Evolutionary conservation across 2,329 filamentous ascomycete genomes (phyloP).

Genomic region (Stagonosporopsis chrysanthemi): DNA sequence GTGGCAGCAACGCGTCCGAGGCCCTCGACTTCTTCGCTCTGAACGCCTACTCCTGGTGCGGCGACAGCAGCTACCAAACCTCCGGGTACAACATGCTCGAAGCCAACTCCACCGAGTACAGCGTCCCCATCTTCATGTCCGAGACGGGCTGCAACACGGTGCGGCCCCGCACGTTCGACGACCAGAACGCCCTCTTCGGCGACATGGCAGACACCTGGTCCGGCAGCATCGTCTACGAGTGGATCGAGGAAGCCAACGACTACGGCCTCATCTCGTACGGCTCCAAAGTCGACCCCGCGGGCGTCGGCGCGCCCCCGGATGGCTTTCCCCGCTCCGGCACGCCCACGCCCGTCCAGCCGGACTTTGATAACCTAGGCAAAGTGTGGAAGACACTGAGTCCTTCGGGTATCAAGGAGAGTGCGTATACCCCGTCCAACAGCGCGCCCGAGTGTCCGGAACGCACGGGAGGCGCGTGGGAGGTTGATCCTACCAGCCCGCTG

Average conservation of each 20-base stretch:
- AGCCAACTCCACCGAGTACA: slow-evolving; percentile 69
- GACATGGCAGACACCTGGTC: slow-evolving; percentile 77
- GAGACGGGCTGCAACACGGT: slow-evolving; percentile 83
- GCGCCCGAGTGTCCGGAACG: slow-evolving; percentile 74
- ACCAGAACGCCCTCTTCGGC: slow-evolving; percentile 81
- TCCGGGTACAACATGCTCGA: slow-evolving; percentile 77
- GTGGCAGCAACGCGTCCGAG: slow-evolving; percentile 71
- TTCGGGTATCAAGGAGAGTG: slow-evolving; percentile 69
- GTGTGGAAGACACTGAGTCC: slow-evolving; percentile 79
- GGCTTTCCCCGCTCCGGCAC: slow-evolving; percentile 76
- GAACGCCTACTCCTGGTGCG: slow-evolving; percentile 77
- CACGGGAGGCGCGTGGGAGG: slow-evolving; percentile 74
- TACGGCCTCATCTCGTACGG: slow-evolving; percentile 85
- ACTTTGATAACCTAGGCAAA: slow-evolving; percentile 78
- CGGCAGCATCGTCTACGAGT: slow-evolving; percentile 86
- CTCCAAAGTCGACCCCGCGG: slow-evolving; percentile 59
- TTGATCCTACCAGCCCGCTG: slow-evolving; percentile 72
- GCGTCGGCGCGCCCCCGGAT: slow-evolving; percentile 60
- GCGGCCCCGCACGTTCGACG: slow-evolving; percentile 68
- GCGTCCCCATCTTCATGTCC: slow-evolving; percentile 72
- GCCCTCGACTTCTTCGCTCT: slow-evolving; percentile 83
- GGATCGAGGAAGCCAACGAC: slow-evolving; percentile 83
- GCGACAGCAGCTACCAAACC: slow-evolving; percentile 58
- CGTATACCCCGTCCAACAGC: slow-evolving; percentile 69
- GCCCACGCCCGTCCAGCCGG: slow-evolving; percentile 75